Conservation (phyloP, 345 rosid genomes). For the Corchorus olitorius region DNA sequence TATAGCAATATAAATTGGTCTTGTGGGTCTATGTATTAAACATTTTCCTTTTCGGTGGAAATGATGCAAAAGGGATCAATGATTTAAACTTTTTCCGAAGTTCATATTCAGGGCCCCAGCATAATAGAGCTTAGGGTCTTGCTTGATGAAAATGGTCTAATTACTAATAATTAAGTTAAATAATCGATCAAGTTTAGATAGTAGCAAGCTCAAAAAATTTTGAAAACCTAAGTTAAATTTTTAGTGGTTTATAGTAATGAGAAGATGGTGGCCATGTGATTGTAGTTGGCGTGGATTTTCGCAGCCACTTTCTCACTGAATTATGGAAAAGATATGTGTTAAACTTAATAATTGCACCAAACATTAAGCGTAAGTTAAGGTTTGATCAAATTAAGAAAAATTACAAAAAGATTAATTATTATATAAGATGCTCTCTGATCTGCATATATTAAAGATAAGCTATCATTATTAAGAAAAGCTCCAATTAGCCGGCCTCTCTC, state of each 20-base stretch:
- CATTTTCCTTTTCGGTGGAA: neutral
- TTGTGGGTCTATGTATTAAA: neutral
- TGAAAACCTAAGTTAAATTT: too few species aligned
- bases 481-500: neutral
- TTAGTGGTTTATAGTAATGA: too few species aligned
- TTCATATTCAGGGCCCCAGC: neutral
- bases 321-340: neutral
- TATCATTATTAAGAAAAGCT: constrained; percentile 3
- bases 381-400: neutral
- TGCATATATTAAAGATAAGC: neutral
- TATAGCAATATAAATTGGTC: neutral
- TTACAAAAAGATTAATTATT: too few species aligned
- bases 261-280: neutral
- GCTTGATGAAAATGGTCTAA: neutral
- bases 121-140: neutral
- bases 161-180: neutral
- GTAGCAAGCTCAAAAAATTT: too few species aligned
- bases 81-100: neutral
- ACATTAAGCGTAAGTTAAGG: neutral
- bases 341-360: neutral
- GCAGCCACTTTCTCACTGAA: neutral
- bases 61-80: neutral
- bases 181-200: too few species aligned
- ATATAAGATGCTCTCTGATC: neutral
- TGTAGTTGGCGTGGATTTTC: neutral